Conservation (phyloP, 2,329 filamentous ascomycete genomes). For the Pyricularia pennisetigena region DNA sequence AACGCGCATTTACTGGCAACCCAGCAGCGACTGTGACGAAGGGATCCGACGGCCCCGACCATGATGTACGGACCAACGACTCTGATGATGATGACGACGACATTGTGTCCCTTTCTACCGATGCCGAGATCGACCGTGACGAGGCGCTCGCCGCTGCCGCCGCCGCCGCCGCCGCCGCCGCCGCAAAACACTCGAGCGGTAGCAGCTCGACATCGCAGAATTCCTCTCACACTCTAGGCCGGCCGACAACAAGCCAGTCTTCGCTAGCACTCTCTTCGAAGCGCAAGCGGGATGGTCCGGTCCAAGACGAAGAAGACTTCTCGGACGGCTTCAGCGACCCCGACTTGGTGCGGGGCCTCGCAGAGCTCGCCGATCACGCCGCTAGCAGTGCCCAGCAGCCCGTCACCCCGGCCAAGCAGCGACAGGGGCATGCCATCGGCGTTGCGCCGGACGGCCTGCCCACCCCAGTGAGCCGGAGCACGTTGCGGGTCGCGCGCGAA, state of each 20-base stretch:
- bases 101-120: not conserved
- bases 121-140: slow-evolving; percentile 3
- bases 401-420: slow-evolving; percentile 2
- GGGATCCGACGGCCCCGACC: not conserved
- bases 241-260: not conserved
- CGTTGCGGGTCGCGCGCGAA: not conserved
- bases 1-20: not conserved
- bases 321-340: slow-evolving; percentile 5
- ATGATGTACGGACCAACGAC: no score
- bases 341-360: not conserved
- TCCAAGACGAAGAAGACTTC: slow-evolving; percentile 2
- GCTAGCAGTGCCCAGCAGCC: not conserved
- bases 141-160: not conserved
- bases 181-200: not conserved
- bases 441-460: not conserved
- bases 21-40: not conserved
- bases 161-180: not conserved
- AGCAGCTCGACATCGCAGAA: not conserved
- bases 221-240: not conserved
- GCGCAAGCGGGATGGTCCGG: slow-evolving; percentile 1
- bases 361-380: slow-evolving; percentile 1
- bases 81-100: not conserved
- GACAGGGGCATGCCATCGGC: not conserved
- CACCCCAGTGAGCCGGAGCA: slow-evolving; percentile 3
- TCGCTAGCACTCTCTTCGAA: not conserved